Evolutionary conservation across 2,329 filamentous ascomycete species (phyloP).

Genomic region (Cladorrhinum sp.): DNA sequence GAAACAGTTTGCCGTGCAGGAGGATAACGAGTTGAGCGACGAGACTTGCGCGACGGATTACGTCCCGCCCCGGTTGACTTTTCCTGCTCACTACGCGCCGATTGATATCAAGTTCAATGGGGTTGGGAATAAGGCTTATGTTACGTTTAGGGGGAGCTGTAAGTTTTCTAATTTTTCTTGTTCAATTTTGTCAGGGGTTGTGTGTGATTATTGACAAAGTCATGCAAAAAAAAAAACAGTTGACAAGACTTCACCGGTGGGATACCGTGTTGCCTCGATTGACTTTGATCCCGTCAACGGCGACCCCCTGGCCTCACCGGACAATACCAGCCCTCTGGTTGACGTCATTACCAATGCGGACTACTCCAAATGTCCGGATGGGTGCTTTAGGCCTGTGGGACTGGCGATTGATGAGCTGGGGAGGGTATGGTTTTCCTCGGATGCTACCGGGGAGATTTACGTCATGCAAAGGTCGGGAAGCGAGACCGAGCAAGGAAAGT

Average conservation of each 20-base stretch:
- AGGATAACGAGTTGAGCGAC: constrained; percentile 39
- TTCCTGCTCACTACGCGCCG: constrained; percentile 64
- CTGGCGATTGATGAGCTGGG: constrained; percentile 50
- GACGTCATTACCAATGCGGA: constrained; percentile 57
- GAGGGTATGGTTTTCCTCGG: constrained; percentile 59
- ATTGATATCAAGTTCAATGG: constrained; percentile 66
- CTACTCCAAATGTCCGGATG: constrained; percentile 49
- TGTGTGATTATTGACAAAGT: neutral
- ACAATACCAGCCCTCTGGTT: constrained; percentile 46
- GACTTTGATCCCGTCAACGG: constrained; percentile 40
- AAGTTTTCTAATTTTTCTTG: constrained; percentile 26
- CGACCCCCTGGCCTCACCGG: constrained; percentile 36
- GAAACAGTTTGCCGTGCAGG: constrained; percentile 46
- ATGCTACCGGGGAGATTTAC: constrained; percentile 63
- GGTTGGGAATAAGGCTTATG: constrained; percentile 57
- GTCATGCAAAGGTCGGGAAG: constrained; percentile 38
- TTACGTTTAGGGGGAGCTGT: constrained; percentile 71
- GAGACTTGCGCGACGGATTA: constrained; percentile 43
- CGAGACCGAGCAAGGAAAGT: constrained; percentile 1
- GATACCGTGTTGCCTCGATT: constrained; percentile 44
- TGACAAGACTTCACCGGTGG: constrained; percentile 43
- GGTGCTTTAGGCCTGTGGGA: constrained; percentile 61
- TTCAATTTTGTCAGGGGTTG: neutral
- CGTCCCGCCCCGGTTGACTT: constrained; percentile 52
- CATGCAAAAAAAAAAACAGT: constrained; percentile 28